Evolutionary conservation across 805 yeast species (phyloP).

Genomic region (Teunomyces funiuensis): DNA sequence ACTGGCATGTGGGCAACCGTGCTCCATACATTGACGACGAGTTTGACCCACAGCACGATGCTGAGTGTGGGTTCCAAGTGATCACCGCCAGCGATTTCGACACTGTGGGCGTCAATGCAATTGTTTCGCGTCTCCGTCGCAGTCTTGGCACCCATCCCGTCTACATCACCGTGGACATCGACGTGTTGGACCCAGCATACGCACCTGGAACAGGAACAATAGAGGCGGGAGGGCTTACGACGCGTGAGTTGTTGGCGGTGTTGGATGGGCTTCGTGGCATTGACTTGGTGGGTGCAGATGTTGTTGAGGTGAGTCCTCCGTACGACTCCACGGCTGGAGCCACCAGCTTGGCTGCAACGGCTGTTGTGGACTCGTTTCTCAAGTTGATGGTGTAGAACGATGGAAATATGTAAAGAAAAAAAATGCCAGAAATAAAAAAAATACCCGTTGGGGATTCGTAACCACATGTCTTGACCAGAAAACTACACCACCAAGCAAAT

Average conservation of each 20-base stretch:
- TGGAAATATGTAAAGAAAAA: not conserved
- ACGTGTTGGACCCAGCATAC: slow-evolving; percentile 68
- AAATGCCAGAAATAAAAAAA: not conserved
- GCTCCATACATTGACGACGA: slow-evolving; percentile 55
- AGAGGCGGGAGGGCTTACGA: slow-evolving; percentile 71
- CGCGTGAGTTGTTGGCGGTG: slow-evolving; percentile 58
- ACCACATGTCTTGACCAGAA: too few species aligned
- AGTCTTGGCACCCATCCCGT: slow-evolving; percentile 42
- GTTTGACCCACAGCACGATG: slow-evolving; percentile 45
- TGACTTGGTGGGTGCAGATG: slow-evolving; percentile 69
- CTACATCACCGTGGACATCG: slow-evolving; percentile 51
- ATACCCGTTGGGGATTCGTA: too few species aligned
- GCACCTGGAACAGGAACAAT: slow-evolving; percentile 83
- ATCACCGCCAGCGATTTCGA: slow-evolving; percentile 51
- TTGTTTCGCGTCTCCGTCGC: slow-evolving; percentile 35
- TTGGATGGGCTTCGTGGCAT: slow-evolving; percentile 61
- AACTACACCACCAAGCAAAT: too few species aligned
- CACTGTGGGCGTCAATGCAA: slow-evolving; percentile 33
- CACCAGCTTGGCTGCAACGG: slow-evolving; percentile 66
- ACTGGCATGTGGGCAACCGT: slow-evolving; percentile 63
- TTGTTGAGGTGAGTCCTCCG: slow-evolving; percentile 73
- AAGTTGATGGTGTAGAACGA: slow-evolving; percentile 42
- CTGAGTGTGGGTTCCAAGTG: slow-evolving; percentile 48
- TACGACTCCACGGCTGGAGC: slow-evolving; percentile 59
- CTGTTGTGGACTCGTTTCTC: slow-evolving; percentile 52